Percentiles rank a stretch among this genome's conserved stretches.
phyloP scores from a whole-genome alignment of 768 basidiomycete genomes.

The Neoboletus magnificus region DNA sequence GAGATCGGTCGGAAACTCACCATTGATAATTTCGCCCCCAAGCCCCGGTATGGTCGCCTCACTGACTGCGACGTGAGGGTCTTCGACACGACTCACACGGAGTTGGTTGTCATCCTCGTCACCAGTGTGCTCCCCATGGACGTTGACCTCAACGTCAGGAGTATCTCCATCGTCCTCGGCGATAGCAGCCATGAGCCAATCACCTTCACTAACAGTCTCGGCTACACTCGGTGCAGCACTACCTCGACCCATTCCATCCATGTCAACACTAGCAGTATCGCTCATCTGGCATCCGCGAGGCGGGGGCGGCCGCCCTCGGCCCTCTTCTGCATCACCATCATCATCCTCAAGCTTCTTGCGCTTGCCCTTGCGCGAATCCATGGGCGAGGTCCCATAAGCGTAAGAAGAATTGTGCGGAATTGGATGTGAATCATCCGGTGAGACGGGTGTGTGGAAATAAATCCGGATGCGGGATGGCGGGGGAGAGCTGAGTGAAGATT shows the following conservation, averaged over 20 bases:
- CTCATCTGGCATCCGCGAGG: conserved; percentile 40
- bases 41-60: conserved; percentile 33
- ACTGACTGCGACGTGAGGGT: conserved; percentile 36
- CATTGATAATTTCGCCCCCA: conserved; percentile 39
- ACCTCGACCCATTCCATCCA: conserved; percentile 52
- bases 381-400: conserved; percentile 38
- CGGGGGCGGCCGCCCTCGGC: conserved; percentile 65
- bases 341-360: conserved; percentile 89
- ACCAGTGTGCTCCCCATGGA: conserved; percentile 43
- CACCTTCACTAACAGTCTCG: conserved; percentile 65
- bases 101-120: conserved; percentile 46
- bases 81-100: conserved; percentile 41
- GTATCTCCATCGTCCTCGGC: conserved; percentile 64
- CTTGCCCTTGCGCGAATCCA: conserved; percentile 73
- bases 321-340: conserved; percentile 75
- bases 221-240: conserved; percentile 69
- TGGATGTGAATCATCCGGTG: conserved; percentile 74
- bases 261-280: conserved; percentile 56
- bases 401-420: conserved; percentile 59
- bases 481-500: conserved; percentile 37
- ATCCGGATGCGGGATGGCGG: conserved; percentile 83
- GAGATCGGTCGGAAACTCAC: conserved; percentile 48
- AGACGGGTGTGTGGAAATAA: conserved; percentile 88
- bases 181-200: conserved; percentile 90
- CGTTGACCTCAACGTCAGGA: conserved; percentile 55